Evolutionary conservation across 805 yeast genomes (phyloP), one percentile per base, ranked within the genome.

Genomic region (Saccharomycopsis babjevae): DNA sequence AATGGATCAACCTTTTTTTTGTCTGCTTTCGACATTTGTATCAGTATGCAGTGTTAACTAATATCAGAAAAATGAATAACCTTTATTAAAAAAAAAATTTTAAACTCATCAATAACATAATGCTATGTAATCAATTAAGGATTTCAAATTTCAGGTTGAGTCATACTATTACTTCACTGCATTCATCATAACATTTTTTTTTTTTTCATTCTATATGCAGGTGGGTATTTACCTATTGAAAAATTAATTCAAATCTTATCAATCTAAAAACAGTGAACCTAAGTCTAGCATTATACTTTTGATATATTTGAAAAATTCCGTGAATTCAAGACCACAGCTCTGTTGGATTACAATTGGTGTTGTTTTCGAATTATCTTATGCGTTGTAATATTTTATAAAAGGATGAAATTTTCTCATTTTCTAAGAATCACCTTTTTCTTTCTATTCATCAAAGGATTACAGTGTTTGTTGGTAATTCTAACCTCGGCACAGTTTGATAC

Each of bases 1-100:
- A 81, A 69, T 1, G 94, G 93, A 70, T 87, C 93, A 15, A 83
- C 81, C 69, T 80, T 70, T 40, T 67, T 60, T 40, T 56, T 56
- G 5, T 56, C 40, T 22, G 52, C 6, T 18, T 5, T 32, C 18
- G 56, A 52, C 56, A 52, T 52, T 22, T 20, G 32, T 8, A 25
- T 42, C 3, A 28, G 32, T 28, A 28, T 4, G 32, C 32, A 28
- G 32, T 28, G 3, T 28, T 28, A 6, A 28, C 10, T n/a, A n/a
- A 10, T 34, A 8, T 34, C 10, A 13, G 3, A 34, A 13, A 8
- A 34, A 34, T 34, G 5, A 28, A 28, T 28, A 28, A 28, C 6
- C 32, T 28, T 28, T 28, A 38, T 38, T 13, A 8, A 38, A 38
- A 38, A 38, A 3, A 3, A 5, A 38, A 16, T 5, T 34, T 38